These are phyloP conservation scores for Saccharomycopsis vini DNA, from an alignment of 805 yeast genomes.

Conservation along the genomic window DNA sequence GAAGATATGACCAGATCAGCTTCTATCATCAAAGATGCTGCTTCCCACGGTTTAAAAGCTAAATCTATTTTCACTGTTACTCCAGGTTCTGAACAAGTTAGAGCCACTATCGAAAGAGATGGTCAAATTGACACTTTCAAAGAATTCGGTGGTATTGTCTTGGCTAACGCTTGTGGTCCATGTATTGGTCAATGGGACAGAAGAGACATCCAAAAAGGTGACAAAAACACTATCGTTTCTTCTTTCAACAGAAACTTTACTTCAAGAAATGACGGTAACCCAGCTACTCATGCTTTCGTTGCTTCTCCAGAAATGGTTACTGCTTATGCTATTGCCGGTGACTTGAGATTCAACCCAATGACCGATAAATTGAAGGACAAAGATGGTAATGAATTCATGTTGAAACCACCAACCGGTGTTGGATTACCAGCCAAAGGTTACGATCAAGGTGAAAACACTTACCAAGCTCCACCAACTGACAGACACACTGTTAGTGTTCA, in stretches of 20 bases:
- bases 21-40: conserved; percentile 86
- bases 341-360: conserved; percentile 91
- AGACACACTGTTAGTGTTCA: conserved; percentile 65
- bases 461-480: conserved; percentile 94
- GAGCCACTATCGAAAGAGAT: conserved; percentile 96
- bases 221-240: conserved; percentile 83
- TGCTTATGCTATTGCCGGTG: conserved; percentile 93
- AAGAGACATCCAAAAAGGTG: conserved; percentile 79
- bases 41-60: conserved; percentile 80
- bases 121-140: conserved; percentile 84
- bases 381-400: conserved; percentile 84
- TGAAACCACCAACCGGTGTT: conserved; percentile 79
- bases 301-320: conserved; percentile 96
- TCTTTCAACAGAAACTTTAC: conserved; percentile 97
- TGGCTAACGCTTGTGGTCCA: conserved; percentile 99
- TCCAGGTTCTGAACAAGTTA: conserved; percentile 97
- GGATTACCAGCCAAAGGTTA: conserved; percentile 88
- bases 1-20: conserved; percentile 98
- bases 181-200: conserved; percentile 99
- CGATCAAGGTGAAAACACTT: conserved; percentile 88
- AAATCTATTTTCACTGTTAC: conserved; percentile 89
- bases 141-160: conserved; percentile 86
- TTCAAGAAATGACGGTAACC: conserved; percentile 97
- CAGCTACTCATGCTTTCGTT: conserved; percentile 92
- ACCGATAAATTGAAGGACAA: conserved; percentile 82